Conservation (phyloP, 2,329 filamentous ascomycete species). For the Clarireedia monteithiana region DNA sequence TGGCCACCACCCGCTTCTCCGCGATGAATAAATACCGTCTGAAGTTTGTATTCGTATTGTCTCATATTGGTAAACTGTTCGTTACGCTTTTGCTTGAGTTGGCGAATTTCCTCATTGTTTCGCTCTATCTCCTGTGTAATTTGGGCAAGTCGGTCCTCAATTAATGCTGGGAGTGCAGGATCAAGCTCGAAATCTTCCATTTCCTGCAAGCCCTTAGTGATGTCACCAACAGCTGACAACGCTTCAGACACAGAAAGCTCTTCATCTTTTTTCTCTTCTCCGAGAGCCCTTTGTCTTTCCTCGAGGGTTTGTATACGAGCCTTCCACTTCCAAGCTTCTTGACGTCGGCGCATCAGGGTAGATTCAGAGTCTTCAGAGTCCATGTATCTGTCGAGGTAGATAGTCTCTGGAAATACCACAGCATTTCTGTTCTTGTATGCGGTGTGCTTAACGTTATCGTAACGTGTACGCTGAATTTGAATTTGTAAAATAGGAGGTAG, state of each 20-base stretch:
- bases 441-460: conserved; percentile 50
- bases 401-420: conserved; percentile 68
- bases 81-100: conserved; percentile 33
- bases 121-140: conserved; percentile 39
- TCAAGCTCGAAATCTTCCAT: conserved; percentile 36
- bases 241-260: conserved; percentile 24
- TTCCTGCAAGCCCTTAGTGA: conserved; percentile 37
- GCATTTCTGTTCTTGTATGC: conserved; percentile 69
- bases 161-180: conserved; percentile 31
- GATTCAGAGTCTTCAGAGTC: conserved; percentile 51
- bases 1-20: conserved; percentile 69
- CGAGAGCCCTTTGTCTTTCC: conserved; percentile 26
- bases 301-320: conserved; percentile 51
- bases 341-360: conserved; percentile 54
- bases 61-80: conserved; percentile 55
- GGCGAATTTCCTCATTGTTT: conserved; percentile 40
- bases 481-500: conserved; percentile 83
- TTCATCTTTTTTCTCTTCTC: conserved; percentile 10
- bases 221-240: conserved; percentile 30
- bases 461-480: conserved; percentile 76
- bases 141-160: conserved; percentile 38
- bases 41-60: conserved; percentile 68
- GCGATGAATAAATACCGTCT: conserved; percentile 89
- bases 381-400: conserved; percentile 87
- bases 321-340: conserved; percentile 69